Evolutionary conservation across 1,284 basidiomycete species (phyloP), one percentile per base, ranked within the genome.

Genomic region (Ustilago bromivora): DNA sequence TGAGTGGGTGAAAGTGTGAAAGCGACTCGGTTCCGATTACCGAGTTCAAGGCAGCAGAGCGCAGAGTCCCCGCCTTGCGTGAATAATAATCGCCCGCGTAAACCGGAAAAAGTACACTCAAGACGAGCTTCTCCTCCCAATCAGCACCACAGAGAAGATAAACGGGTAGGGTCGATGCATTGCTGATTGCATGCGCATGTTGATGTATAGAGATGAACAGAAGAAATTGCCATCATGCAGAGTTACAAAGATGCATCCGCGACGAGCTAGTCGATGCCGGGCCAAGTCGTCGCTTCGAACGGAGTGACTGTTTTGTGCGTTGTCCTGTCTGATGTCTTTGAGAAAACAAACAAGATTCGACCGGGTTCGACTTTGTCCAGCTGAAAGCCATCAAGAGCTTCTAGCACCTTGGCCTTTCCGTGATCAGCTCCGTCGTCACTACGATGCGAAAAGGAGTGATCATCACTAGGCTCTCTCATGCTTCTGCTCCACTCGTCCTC

Each of bases 271-370:
- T 66, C 70, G 46, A 46, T 47, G 34, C 64, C 56, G 5, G 46
- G 59, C 15, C 57, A 47, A 51, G 43, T 61, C 15, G 52, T 53
- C 28, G 34, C 23, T 31, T 40, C 36, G 13, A 2, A 34, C 41
- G 56, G 32, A 13, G 59, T 46, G 19, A 40, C 63, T 3, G 46
- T 36, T 8, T 72, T 59, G 60, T 63, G 57, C 23, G 46, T 49
- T 2, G 51, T 57, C 51, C 47, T 53, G n/a, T 75, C 67, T 41
- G 65, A 76, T n/a, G 43, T 70, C 51, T 79, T 79, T 28, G 71
- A 57, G 54, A 76, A 79, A 17, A 76, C 77, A 47, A 76, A 79
- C 49, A 79, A 40, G 19, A 79, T 74, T 6, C 69, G 49, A n/a
- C 77, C 77, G 3, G 77, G 47, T 23, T 70, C 69, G 9, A 59